Base-by-base conservation (phyloP, 257 asterid genomes). In the Solanum clarkiae region DNA sequence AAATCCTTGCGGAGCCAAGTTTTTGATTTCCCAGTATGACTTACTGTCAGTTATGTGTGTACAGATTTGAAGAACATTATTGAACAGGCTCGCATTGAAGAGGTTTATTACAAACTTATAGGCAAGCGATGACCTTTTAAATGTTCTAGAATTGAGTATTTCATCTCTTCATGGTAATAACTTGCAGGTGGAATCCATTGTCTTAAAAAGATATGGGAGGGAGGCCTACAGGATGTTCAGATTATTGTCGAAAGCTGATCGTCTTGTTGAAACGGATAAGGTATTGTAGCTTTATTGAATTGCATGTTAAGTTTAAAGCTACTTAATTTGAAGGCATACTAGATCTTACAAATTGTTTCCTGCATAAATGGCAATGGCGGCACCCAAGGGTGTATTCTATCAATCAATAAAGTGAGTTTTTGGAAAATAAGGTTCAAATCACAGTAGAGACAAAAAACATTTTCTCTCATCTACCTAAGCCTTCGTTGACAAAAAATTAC, bases 161-260 rank as follows among this genome's bases (percentile, higher is more conserved):
- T 72, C 83, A 54, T 79, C 74, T 86, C 84, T 80, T 55, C 84
- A 44, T 82, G 88, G 20, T 68, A 2, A 65, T 82, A 80, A 88
- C 66, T 60, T 62, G 86, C 89, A 96, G 99, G 97, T 97, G 87
- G 98, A 97, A 84, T 92, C 98, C 82, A 88, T 93, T 89, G 91
- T 97, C 59, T 85, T 88, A 87, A 95, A 86, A 91, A 93, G 98
- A 87, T 91, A 94, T 81, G 99, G 99, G 84, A 88, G 77, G 88
- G 97, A 95, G 84, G 98, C 98, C 59, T 94, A 89, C 89, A 90
- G 95, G 91, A 93, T 95, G 84, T 97, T 94, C 92, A 93, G 98
- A 92, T 87, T 92, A 80, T 85, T 97, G 68, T 88, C 93, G 8
- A 91, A 90, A 89, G 86, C 90, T 53, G 93, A 87, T 81, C 90